Evolutionary conservation across 371 early-diverging fungal species (phyloP).

Genomic region (Haplosporangium sp.): DNA sequence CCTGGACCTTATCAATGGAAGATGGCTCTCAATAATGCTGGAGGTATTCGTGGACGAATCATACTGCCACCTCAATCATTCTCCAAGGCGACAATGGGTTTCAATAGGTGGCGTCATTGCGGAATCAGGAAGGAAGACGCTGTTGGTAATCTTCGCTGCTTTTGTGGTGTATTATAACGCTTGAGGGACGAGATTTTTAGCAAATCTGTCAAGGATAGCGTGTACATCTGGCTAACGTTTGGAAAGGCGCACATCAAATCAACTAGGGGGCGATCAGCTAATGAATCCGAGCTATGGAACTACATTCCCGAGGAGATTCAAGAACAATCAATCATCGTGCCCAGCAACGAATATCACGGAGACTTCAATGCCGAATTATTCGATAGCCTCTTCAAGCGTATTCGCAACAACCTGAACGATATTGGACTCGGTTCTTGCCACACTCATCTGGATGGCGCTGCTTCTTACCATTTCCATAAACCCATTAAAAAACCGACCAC

Average conservation of each 20-base stretch:
- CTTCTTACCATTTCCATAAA: conserved; percentile 12
- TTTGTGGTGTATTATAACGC: conserved; percentile 11
- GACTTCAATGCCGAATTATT: conserved; percentile 6
- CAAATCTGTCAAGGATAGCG: conserved; percentile 11
- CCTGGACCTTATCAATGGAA: not conserved
- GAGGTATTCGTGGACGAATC: conserved; percentile 17
- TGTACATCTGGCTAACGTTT: conserved; percentile 17
- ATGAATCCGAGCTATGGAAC: not conserved
- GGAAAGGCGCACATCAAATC: conserved; percentile 8
- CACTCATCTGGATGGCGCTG: conserved; percentile 20
- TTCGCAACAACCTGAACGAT: conserved; percentile 1
- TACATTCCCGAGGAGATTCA: not conserved
- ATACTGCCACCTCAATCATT: conserved; percentile 10
- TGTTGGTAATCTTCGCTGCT: conserved; percentile 16
- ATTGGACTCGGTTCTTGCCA: not conserved
- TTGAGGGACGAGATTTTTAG: not conserved
- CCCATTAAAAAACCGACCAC: not conserved
- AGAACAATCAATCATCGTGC: not conserved
- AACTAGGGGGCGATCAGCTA: not conserved
- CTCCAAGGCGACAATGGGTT: not conserved
- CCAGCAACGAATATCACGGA: conserved; percentile 9
- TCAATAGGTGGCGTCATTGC: not conserved
- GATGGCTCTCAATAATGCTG: not conserved
- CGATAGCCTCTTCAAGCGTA: conserved; percentile 4
- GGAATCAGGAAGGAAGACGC: not conserved